Conservation (phyloP, 2,329 filamentous ascomycete genomes). For the Sporothrix euskadiensis region DNA sequence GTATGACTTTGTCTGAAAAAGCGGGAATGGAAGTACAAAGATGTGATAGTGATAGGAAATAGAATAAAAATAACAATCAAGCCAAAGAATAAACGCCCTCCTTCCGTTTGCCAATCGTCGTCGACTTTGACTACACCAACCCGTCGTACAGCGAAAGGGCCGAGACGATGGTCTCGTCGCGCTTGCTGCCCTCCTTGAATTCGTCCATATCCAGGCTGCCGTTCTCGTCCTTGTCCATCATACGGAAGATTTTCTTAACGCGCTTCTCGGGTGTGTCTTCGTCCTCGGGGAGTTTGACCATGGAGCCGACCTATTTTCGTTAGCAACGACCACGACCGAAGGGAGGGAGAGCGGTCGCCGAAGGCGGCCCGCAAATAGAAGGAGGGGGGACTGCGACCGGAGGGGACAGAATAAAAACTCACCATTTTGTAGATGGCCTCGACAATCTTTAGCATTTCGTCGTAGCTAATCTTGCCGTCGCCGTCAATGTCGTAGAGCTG, state of each 20-base stretch:
- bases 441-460: slow-evolving; percentile 98
- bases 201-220: slow-evolving; percentile 95
- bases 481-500: slow-evolving; percentile 99
- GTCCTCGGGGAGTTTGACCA: slow-evolving; percentile 98
- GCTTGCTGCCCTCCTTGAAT: slow-evolving; percentile 98
- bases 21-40: not conserved
- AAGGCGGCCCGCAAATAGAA: too few species aligned
- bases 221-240: slow-evolving; percentile 99
- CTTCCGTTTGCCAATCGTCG: not conserved
- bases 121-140: slow-evolving; percentile 61
- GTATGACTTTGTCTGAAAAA: not conserved
- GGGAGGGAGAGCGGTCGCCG: not conserved
- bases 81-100: not conserved
- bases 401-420: slow-evolving; percentile 3
- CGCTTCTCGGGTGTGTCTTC: slow-evolving; percentile 99
- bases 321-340: slow-evolving; percentile 23
- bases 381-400: not conserved
- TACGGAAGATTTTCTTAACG: slow-evolving; percentile 95
- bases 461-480: slow-evolving; percentile 97
- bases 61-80: not conserved
- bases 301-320: slow-evolving; percentile 77
- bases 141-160: slow-evolving; percentile 95
- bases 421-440: slow-evolving; percentile 99
- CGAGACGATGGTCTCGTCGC: slow-evolving; percentile 97
- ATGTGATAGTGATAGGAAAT: not conserved